Percentiles rank a stretch among this genome's conserved stretches.
Evolutionary conservation across 768 basidiomycete species (phyloP).

Genomic region (Leccinum pellstonianum): DNA sequence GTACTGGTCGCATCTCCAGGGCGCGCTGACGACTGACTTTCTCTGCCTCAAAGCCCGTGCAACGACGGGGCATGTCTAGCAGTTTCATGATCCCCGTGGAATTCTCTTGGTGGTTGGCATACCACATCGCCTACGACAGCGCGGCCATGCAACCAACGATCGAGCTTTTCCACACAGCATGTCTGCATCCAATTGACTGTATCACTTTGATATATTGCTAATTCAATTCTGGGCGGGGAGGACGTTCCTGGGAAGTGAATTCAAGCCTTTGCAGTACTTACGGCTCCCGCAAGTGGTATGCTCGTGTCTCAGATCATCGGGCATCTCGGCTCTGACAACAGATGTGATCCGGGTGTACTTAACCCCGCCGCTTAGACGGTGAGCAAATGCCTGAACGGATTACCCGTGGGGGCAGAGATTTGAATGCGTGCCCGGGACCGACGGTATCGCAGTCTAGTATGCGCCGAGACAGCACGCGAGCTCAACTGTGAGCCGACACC

Average conservation of each 20-base stretch:
- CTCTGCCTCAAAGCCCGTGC: constrained; percentile 91
- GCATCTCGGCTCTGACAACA: constrained; percentile 22
- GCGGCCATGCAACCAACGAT: constrained; percentile 77
- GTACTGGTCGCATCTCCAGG: not conserved
- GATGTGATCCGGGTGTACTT: constrained; percentile 60
- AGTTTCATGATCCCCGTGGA: not conserved
- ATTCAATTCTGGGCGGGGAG: constrained; percentile 89
- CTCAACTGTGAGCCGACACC: not conserved
- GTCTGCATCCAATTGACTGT: constrained; percentile 41
- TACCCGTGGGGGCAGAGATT: constrained; percentile 90
- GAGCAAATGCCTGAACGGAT: constrained; percentile 72
- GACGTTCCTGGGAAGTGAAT: constrained; percentile 68
- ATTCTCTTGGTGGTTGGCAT: constrained; percentile 44
- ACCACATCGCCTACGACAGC: constrained; percentile 74
- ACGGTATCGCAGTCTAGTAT: constrained; percentile 82
- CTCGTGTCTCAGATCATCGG: not conserved
- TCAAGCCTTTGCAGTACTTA: constrained; percentile 42
- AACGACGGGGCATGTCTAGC: constrained; percentile 76
- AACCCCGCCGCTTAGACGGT: constrained; percentile 59
- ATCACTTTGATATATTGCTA: constrained; percentile 25
- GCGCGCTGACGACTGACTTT: constrained; percentile 1
- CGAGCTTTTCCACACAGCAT: constrained; percentile 51
- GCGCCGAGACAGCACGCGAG: constrained; percentile 73
- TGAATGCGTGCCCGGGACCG: constrained; percentile 76
- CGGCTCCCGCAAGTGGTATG: constrained; percentile 47